phyloP scores from a whole-genome alignment of 2,329 filamentous ascomycete species.

The Fusarium albidum region DNA sequence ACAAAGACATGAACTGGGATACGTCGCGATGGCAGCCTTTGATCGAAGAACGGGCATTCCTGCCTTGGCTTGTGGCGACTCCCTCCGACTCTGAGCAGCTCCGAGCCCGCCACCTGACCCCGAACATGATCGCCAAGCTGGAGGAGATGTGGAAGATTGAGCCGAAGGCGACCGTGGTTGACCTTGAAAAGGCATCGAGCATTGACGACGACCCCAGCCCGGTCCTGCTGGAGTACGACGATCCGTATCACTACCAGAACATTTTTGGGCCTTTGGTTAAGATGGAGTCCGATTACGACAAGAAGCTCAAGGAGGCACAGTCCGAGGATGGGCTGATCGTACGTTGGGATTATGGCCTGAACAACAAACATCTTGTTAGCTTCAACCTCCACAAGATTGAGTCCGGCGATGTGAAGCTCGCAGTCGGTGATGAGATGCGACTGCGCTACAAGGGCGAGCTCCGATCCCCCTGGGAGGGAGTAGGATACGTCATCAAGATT shows the following conservation, averaged over 20 bases:
- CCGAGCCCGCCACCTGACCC: slow-evolving; percentile 89
- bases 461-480: slow-evolving; percentile 92
- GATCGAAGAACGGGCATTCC: slow-evolving; percentile 94
- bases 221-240: slow-evolving; percentile 92
- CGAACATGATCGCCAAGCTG: slow-evolving; percentile 93
- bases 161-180: slow-evolving; percentile 83
- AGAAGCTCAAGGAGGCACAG: slow-evolving; percentile 97
- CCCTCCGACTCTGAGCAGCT: slow-evolving; percentile 96
- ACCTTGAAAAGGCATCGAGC: slow-evolving; percentile 89
- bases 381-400: slow-evolving; percentile 98
- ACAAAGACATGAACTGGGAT: slow-evolving; percentile 99
- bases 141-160: slow-evolving; percentile 99
- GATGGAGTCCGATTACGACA: slow-evolving; percentile 99
- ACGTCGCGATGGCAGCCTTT: slow-evolving; percentile 97
- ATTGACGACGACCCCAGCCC: slow-evolving; percentile 96
- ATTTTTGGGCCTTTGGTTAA: slow-evolving; percentile 98
- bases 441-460: slow-evolving; percentile 96
- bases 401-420: slow-evolving; percentile 95
- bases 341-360: slow-evolving; percentile 93
- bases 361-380: slow-evolving; percentile 96
- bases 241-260: slow-evolving; percentile 98
- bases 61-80: slow-evolving; percentile 89
- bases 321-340: slow-evolving; percentile 96
- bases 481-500: slow-evolving; percentile 99
- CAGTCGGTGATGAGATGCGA: slow-evolving; percentile 98